These are phyloP conservation scores for Fagopyrum tataricum DNA, from an alignment of 148 eudicot species.

Conservation along the genomic window DNA sequence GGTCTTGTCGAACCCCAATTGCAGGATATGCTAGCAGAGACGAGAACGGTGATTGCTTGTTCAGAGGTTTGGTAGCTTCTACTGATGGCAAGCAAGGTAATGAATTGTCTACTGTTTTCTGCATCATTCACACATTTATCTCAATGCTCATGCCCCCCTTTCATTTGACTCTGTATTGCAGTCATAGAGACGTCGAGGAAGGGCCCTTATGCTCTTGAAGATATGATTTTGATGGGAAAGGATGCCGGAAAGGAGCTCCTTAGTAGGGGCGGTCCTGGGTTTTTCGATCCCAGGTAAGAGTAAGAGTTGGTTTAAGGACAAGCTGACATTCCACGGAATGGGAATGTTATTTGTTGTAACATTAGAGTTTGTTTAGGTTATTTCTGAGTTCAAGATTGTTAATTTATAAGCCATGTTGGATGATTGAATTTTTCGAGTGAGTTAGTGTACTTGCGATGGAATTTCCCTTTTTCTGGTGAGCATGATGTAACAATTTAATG, in stretches of 20 bases:
- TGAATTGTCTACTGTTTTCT: not conserved
- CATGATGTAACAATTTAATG: not conserved
- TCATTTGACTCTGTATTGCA: conserved; percentile 16
- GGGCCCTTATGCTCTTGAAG: conserved; percentile 59
- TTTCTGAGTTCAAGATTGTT: not conserved
- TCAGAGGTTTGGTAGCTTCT: conserved; percentile 84
- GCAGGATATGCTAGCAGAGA: conserved; percentile 81
- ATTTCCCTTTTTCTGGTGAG: not conserved
- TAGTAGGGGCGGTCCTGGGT: conserved; percentile 70
- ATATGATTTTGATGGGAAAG: conserved; percentile 79
- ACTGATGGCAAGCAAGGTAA: conserved; percentile 83
- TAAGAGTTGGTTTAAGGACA: not conserved
- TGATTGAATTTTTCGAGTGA: conserved; percentile 6
- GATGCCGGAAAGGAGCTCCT: conserved; percentile 96
- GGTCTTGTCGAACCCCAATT: conserved; percentile 94
- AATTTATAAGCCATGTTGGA: not conserved
- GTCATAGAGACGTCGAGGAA: conserved; percentile 66
- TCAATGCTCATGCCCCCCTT: not conserved
- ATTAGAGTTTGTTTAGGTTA: conserved; percentile 3
- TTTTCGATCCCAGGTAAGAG: conserved; percentile 52
- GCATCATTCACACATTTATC: not conserved
- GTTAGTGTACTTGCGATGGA: not conserved
- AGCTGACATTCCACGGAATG: conserved; percentile 1
- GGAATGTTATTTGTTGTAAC: not conserved
- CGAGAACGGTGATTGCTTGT: conserved; percentile 66